Base-by-base conservation (phyloP, 2,329 filamentous ascomycete species). In the Talaromyces funiculosus region DNA sequence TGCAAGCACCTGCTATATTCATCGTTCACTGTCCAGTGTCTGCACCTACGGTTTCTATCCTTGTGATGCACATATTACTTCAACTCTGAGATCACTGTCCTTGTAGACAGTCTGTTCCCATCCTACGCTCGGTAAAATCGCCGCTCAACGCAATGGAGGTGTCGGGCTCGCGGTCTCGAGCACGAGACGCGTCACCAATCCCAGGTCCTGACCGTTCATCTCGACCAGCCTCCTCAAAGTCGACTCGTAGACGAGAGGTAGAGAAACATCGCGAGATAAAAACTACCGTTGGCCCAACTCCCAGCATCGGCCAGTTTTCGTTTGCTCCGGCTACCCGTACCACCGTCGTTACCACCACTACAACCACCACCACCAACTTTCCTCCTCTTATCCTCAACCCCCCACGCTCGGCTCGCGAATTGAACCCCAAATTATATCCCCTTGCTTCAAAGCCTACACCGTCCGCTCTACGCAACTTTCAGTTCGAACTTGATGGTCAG, bases 381-480 rank as follows among this genome's bases (percentile, higher is more conserved):
- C 92, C 93, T 51, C 91, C 91, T n/a, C 80, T 97, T 61, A 81
- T 90, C 60, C 85, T 96, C 66, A 86, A 86, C 65, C 84, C 90
- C 62, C 88, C 90, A 24, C 84, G 85, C 57, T 84, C 86, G 56
- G 82, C 92, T 35, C 80, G 84, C 62, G 83, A 87, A 58, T 84
- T 96, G 61, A 92, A 97, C 74, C 82, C 88, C 14, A 96, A 95
- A 73, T 86, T 94, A 68, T 99, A 96, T 73, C 94, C 94, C 40
- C 81, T 99, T 31, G 93, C 93, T 38, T 83, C 84, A 64, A 87
- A 90, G 54, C 88, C 90, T 1, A 96, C 92, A 1, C 94, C 94
- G 2, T 84, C 86, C 16, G 87, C 89, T 56, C 79, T 99, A 62
- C 85, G 86, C 64, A 86, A 86, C 60, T 89, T 97, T 71, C 86